Evolutionary conservation across 179 eudicot species (phyloP).

Genomic region (Beta lomatogona): DNA sequence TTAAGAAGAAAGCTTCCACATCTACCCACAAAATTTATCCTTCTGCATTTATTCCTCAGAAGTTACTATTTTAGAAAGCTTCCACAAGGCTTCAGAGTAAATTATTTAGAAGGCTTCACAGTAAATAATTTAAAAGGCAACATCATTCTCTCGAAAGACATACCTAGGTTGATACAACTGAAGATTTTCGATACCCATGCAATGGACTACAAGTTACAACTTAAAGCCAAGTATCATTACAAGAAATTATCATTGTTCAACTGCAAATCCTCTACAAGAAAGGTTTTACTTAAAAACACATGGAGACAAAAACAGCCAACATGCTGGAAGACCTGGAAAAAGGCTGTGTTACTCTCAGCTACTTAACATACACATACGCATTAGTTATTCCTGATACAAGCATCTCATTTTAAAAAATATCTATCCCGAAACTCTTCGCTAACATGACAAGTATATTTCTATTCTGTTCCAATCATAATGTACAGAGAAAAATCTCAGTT

Average conservation of each 20-base stretch:
- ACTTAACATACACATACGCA: not conserved
- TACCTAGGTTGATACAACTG: not conserved
- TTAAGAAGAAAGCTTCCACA: no score
- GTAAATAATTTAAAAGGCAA: no score
- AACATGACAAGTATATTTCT: not conserved
- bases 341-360: not conserved
- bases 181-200: not conserved
- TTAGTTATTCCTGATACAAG: not conserved
- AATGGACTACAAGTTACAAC: not conserved
- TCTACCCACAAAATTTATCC: no score
- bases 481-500: no score
- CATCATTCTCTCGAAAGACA: no score
- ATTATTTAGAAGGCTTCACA: no score
- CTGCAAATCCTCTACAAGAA: not conserved
- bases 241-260: not conserved
- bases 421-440: not conserved
- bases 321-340: not conserved
- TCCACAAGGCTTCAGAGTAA: no score
- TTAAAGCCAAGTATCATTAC: not conserved
- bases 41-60: no score
- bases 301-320: not conserved
- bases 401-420: not conserved
- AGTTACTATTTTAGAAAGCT: no score
- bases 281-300: not conserved
- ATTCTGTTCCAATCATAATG: not conserved